Evolutionary conservation across 768 basidiomycete genomes (phyloP).

Genomic region (Termitomyces sp.): DNA sequence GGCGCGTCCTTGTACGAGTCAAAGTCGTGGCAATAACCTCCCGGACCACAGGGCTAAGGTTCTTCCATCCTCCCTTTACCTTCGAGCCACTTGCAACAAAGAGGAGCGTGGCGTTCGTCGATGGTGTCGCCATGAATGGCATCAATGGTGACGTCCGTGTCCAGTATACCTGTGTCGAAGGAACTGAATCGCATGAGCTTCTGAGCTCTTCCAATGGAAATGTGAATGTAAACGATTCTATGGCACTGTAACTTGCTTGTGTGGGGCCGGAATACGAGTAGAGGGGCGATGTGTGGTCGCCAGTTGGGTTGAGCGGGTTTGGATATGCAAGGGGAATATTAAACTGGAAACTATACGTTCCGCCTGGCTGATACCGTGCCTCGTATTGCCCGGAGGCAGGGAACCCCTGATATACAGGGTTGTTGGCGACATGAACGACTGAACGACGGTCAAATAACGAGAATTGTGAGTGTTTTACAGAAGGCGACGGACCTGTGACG

Average conservation of each 20-base stretch:
- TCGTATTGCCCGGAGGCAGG: slow-evolving; percentile 2
- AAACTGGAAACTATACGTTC: slow-evolving; percentile 11
- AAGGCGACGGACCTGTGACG: slow-evolving; percentile 10
- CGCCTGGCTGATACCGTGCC: slow-evolving; percentile 11
- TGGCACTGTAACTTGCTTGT: slow-evolving; percentile 12
- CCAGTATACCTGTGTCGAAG: slow-evolving; percentile 15
- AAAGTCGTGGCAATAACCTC: slow-evolving; percentile 7
- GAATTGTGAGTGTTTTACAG: background rate
- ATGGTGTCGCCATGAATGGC: slow-evolving; percentile 14
- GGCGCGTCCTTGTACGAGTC: slow-evolving; percentile 11
- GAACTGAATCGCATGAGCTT: background rate
- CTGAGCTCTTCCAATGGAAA: slow-evolving; percentile 8
- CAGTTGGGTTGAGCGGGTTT: slow-evolving; percentile 15
- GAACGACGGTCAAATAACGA: background rate
- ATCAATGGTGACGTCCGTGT: slow-evolving; percentile 13
- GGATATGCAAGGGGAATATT: slow-evolving; percentile 15
- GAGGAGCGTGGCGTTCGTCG: slow-evolving; percentile 8
- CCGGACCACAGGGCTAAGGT: background rate
- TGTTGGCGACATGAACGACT: slow-evolving; percentile 18
- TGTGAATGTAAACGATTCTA: slow-evolving; percentile 18
- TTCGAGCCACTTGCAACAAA: slow-evolving; percentile 11
- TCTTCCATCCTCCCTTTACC: slow-evolving; percentile 7
- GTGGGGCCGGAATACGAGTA: slow-evolving; percentile 10
- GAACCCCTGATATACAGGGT: slow-evolving; percentile 16
- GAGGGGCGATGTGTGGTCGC: slow-evolving; percentile 10